Conservation (phyloP, 495 filamentous ascomycete genomes). For the Penicillium roqueforti region DNA sequence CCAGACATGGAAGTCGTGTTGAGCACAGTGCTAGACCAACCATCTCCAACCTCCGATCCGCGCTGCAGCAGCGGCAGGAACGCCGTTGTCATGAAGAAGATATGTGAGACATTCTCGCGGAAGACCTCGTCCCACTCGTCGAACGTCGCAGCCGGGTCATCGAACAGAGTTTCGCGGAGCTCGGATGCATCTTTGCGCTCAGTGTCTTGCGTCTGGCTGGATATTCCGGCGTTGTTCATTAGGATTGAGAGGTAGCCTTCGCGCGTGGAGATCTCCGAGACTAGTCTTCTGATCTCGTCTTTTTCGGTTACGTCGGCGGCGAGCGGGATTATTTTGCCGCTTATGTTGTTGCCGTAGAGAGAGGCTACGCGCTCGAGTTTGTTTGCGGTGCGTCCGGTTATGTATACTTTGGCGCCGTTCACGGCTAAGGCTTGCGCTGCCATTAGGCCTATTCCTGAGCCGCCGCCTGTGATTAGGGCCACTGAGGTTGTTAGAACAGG, state of each 20-base stretch:
- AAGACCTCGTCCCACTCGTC: slow-evolving; percentile 47
- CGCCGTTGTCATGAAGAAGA: slow-evolving; percentile 44
- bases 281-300: slow-evolving; percentile 40
- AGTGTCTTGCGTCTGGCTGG: slow-evolving; percentile 25
- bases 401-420: slow-evolving; percentile 59
- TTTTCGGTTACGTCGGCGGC: slow-evolving; percentile 49
- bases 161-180: slow-evolving; percentile 55
- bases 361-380: slow-evolving; percentile 52
- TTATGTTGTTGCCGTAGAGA: slow-evolving; percentile 40
- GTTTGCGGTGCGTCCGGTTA: slow-evolving; percentile 52
- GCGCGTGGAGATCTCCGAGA: slow-evolving; percentile 38
- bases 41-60: slow-evolving; percentile 43
- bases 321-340: slow-evolving; percentile 55
- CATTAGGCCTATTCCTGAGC: slow-evolving; percentile 52
- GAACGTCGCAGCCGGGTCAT: slow-evolving; percentile 33
- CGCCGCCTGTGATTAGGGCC: slow-evolving; percentile 54
- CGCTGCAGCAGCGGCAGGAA: slow-evolving; percentile 41
- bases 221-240: slow-evolving; percentile 56
- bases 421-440: slow-evolving; percentile 54
- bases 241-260: slow-evolving; percentile 49
- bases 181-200: slow-evolving; percentile 41
- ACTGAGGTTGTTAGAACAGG: slow-evolving; percentile 26
- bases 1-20: slow-evolving; percentile 57
- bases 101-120: slow-evolving; percentile 46
- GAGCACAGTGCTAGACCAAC: slow-evolving; percentile 53